Conservation (phyloP, 148 eudicot genomes). For the Fagopyrum esculentum region DNA sequence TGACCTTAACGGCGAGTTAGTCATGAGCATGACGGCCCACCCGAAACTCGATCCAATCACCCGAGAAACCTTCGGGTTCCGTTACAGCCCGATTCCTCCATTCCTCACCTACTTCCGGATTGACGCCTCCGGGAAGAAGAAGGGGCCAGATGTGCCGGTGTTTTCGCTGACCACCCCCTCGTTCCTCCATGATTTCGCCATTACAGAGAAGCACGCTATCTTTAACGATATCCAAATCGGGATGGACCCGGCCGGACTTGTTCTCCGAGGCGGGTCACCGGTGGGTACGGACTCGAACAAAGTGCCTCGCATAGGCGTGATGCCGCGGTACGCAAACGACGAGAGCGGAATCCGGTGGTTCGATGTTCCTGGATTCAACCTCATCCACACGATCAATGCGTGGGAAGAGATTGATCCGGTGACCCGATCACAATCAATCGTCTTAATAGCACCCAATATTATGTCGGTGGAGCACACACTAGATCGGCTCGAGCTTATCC, state of each 20-base stretch:
- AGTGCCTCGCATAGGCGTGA: slow-evolving; percentile 25
- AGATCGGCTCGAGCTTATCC: slow-evolving; percentile 9
- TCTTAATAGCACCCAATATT: slow-evolving; percentile 16
- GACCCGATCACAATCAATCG: neutral
- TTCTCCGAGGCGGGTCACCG: slow-evolving; percentile 16
- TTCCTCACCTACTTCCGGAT: slow-evolving; percentile 16
- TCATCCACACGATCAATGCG: slow-evolving; percentile 25
- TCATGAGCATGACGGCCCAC: slow-evolving; percentile 17
- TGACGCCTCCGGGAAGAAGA: slow-evolving; percentile 12
- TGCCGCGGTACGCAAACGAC: slow-evolving; percentile 17
- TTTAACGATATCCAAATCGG: slow-evolving; percentile 23
- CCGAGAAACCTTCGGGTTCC: slow-evolving; percentile 15
- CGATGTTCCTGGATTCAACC: slow-evolving; percentile 21
- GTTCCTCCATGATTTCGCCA: slow-evolving; percentile 26
- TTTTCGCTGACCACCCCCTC: slow-evolving; percentile 19
- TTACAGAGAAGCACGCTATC: slow-evolving; percentile 20
- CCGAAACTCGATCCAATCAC: slow-evolving; percentile 14
- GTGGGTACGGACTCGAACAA: slow-evolving; percentile 1
- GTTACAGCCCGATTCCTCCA: slow-evolving; percentile 13
- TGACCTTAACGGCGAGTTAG: slow-evolving; percentile 15
- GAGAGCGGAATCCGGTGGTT: slow-evolving; percentile 26
- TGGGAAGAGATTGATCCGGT: slow-evolving; percentile 25
- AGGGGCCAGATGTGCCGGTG: slow-evolving; percentile 13
- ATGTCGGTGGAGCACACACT: slow-evolving; percentile 9
- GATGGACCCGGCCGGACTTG: slow-evolving; percentile 13